These are phyloP conservation scores for Melaleuca quinquenervia DNA, from an alignment of 345 rosid genomes.

Conservation along the genomic window DNA sequence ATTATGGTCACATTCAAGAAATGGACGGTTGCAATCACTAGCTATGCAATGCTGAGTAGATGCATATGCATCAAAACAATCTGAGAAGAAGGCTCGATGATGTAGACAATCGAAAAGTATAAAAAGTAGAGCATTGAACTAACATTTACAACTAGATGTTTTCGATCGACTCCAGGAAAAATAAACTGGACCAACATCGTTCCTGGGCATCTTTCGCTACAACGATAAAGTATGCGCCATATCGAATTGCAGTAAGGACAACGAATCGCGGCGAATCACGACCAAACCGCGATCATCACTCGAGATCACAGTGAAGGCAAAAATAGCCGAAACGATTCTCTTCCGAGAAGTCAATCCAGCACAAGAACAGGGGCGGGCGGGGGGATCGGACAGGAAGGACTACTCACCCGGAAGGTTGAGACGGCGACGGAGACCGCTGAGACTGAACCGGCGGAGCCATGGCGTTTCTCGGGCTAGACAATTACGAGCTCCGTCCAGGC, in stretches of 20 bases:
- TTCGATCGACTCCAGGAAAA: not conserved
- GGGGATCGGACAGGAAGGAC: not conserved
- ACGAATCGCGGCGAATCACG: not conserved
- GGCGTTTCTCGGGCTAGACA: not conserved
- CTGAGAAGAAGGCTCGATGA: not conserved
- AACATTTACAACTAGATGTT: not conserved
- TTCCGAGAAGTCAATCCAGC: not conserved
- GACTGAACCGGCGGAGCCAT: slow-evolving; percentile 89
- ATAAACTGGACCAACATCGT: not conserved
- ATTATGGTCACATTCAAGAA: not conserved
- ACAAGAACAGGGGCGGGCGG: not conserved
- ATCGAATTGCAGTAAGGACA: not conserved
- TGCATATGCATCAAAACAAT: not conserved
- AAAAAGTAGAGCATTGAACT: not conserved
- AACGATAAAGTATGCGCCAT: not conserved
- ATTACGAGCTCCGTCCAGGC: not conserved
- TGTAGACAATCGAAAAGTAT: not conserved
- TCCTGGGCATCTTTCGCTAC: not conserved
- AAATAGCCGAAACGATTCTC: not conserved
- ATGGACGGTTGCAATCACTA: not conserved
- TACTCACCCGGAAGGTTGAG: slow-evolving; percentile 95
- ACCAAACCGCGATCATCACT: not conserved
- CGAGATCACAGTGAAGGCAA: not conserved
- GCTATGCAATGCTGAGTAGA: not conserved
- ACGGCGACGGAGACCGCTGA: slow-evolving; percentile 79